Evolutionary conservation across 148 eudicot species (phyloP).

Genomic region (Suaeda aralocaspica): DNA sequence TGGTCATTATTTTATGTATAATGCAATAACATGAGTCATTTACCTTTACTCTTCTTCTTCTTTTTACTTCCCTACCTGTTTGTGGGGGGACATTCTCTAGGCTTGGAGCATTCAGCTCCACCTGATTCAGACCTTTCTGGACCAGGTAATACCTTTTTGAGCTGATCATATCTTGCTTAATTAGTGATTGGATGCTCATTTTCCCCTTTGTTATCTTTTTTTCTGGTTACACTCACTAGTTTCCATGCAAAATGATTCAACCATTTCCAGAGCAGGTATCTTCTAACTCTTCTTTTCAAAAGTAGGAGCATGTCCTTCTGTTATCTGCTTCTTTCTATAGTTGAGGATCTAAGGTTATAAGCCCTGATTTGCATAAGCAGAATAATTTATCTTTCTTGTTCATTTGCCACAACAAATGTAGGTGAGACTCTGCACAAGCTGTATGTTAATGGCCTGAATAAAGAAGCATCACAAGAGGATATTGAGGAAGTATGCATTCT

Average conservation of each 20-base stretch:
- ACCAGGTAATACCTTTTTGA: slow-evolving; percentile 23
- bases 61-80: slow-evolving; percentile 3
- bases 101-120: slow-evolving; percentile 13
- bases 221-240: slow-evolving; percentile 13
- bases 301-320: not conserved
- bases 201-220: not conserved
- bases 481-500: slow-evolving; percentile 65
- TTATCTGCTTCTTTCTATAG: not conserved
- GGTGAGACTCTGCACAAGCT: slow-evolving; percentile 40
- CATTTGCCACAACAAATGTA: slow-evolving; percentile 10
- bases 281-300: too few species aligned
- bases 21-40: not conserved
- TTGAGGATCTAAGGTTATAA: not conserved
- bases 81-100: slow-evolving; percentile 12
- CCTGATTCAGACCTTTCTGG: slow-evolving; percentile 21
- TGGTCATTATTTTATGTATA: not conserved
- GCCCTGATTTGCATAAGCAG: not conserved
- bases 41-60: not conserved
- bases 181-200: slow-evolving; percentile 12
- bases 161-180: not conserved
- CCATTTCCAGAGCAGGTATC: slow-evolving; percentile 29
- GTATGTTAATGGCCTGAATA: slow-evolving; percentile 77
- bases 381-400: not conserved
- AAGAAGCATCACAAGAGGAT: slow-evolving; percentile 61
- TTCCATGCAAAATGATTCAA: slow-evolving; percentile 14